A percentile compares a stretch with the other conserved stretches of the same genome.
Conservation (phyloP, 148 eudicot species). For the Dysphania ambrosioides region DNA sequence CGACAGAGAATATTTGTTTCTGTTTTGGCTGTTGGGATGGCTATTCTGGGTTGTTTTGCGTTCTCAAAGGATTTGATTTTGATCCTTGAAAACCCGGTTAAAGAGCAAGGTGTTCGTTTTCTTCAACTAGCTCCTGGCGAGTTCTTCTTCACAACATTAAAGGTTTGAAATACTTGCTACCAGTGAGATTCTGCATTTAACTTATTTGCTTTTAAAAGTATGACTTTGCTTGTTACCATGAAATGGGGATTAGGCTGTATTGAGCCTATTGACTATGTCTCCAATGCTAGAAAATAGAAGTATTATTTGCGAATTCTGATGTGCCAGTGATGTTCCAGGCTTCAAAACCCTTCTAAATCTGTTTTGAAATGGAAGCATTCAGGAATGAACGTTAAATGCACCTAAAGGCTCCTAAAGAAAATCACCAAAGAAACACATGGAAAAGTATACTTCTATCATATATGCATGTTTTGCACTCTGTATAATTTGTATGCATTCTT, state of each 20-base stretch:
- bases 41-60: slow-evolving; percentile 86
- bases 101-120: slow-evolving; percentile 86
- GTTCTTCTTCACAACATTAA: slow-evolving; percentile 93
- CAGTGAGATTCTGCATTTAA: neutral
- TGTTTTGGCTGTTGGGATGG: slow-evolving; percentile 88
- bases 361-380: too few relatives aligned
- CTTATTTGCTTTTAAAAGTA: neutral
- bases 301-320: neutral
- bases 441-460: too few relatives aligned
- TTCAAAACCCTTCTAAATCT: too few relatives aligned
- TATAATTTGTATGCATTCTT: neutral
- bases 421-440: too few relatives aligned
- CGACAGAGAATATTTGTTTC: slow-evolving; percentile 79
- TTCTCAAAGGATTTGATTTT: slow-evolving; percentile 81
- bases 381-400: too few relatives aligned
- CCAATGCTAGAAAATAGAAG: neutral
- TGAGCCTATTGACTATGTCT: neutral
- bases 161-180: slow-evolving; percentile 44
- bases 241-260: neutral
- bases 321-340: too few relatives aligned
- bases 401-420: too few relatives aligned
- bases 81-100: slow-evolving; percentile 90
- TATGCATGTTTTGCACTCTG: neutral
- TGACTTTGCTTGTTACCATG: neutral
- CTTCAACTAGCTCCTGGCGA: slow-evolving; percentile 96